These are phyloP conservation scores for Suhomyces anneliseae DNA, from an alignment of 1,139 yeast species.

Conservation along the genomic window DNA sequence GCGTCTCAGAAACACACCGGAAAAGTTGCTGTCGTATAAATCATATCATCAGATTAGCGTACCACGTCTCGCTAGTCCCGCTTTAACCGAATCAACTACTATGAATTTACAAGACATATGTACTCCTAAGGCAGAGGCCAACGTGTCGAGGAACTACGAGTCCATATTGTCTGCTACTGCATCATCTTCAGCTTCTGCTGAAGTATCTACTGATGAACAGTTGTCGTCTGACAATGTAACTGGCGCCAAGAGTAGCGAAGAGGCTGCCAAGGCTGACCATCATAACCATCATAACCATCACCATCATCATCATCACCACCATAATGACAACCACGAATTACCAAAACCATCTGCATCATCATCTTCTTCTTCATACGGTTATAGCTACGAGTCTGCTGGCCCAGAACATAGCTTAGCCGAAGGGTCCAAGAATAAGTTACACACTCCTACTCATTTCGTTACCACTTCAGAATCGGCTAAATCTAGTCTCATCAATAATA, in stretches of 20 bases:
- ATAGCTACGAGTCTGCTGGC: not conserved
- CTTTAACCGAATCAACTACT: not conserved
- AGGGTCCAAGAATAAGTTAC: not conserved
- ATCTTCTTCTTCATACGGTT: not conserved
- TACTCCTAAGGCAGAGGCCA: constrained; percentile 11
- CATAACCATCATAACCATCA: not conserved
- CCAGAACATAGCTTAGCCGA: not conserved
- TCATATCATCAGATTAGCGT: not conserved
- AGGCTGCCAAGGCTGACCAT: not conserved
- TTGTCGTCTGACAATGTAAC: not conserved
- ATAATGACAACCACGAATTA: not conserved
- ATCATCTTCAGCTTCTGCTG: not conserved
- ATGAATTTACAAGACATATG: constrained; percentile 18
- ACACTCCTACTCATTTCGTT: too few relatives aligned
- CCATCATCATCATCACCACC: not conserved
- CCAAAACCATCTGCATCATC: not conserved
- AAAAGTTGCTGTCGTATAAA: not conserved
- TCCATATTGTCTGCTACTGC: constrained; percentile 9
- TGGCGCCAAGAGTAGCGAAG: not conserved
- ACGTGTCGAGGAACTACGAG: constrained; percentile 10
- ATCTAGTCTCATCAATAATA: constrained; percentile 7
- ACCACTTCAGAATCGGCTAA: not conserved
- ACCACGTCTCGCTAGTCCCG: constrained; percentile 2
- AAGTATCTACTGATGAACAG: not conserved
- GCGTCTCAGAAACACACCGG: not conserved